Conservation (phyloP, 2,329 filamentous ascomycete species). For the Penicillium decumbens region DNA sequence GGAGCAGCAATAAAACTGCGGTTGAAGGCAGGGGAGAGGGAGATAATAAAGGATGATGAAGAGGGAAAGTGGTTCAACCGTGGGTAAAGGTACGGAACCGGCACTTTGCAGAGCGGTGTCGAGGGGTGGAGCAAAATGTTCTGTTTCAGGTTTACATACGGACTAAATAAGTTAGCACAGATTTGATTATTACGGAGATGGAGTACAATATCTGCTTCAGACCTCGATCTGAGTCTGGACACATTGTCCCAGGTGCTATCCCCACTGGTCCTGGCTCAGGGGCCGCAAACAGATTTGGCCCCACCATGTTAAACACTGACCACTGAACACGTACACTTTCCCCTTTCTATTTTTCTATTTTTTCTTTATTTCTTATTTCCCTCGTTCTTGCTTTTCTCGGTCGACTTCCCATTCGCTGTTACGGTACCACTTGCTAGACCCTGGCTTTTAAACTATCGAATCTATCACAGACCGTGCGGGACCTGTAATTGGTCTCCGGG, state of each 20-base stretch:
- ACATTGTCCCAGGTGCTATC: conserved; percentile 7
- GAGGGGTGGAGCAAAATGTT: conserved; percentile 24
- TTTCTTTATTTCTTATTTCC: neutral
- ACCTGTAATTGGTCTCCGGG: conserved; percentile 12
- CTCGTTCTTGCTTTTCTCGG: neutral
- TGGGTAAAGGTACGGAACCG: conserved; percentile 24
- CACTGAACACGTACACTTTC: conserved; percentile 9
- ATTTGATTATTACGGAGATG: neutral
- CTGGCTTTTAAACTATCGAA: conserved; percentile 15
- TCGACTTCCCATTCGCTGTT: conserved; percentile 8
- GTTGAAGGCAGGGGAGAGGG: conserved; percentile 15
- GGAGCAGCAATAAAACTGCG: conserved; percentile 31
- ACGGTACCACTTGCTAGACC: conserved; percentile 7
- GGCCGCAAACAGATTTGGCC: conserved; percentile 3
- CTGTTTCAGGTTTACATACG: conserved; percentile 36
- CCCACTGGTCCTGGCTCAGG: conserved; percentile 5
- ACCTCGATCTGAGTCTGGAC: conserved; percentile 4
- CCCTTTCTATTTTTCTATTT: neutral
- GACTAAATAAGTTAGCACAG: neutral
- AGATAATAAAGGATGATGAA: conserved; percentile 18
- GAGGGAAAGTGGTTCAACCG: conserved; percentile 23
- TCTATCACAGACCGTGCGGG: conserved; percentile 17
- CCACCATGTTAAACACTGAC: neutral
- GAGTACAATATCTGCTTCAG: neutral
- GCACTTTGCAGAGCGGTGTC: conserved; percentile 24